phyloP scores from a whole-genome alignment of 1,284 basidiomycete genomes.

The Phellinidium pouzarii region DNA sequence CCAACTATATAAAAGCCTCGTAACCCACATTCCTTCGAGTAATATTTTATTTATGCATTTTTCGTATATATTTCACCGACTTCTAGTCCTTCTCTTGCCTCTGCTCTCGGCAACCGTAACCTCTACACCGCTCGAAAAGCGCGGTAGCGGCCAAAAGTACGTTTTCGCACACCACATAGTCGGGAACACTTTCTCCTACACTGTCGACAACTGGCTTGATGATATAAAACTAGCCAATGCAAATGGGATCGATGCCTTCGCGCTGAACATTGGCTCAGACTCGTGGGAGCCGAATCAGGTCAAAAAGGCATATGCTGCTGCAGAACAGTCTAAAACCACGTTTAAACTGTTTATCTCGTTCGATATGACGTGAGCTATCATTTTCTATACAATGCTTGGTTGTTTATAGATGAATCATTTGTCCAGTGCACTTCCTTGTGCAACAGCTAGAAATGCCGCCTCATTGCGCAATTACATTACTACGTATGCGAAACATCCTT shows the following conservation, averaged over 20 bases:
- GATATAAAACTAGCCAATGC: slow-evolving; percentile 54
- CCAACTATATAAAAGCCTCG: too few species aligned
- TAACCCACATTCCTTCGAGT: too few species aligned
- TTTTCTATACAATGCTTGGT: not conserved
- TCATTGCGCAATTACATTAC: slow-evolving; percentile 55
- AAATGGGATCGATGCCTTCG: slow-evolving; percentile 62
- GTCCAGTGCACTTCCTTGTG: slow-evolving; percentile 50
- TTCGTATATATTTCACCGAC: not conserved
- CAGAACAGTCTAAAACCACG: slow-evolving; percentile 41
- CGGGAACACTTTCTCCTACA: slow-evolving; percentile 63
- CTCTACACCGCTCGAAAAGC: not conserved
- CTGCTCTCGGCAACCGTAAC: not conserved
- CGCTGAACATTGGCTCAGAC: slow-evolving; percentile 60
- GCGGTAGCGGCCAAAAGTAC: slow-evolving; percentile 36
- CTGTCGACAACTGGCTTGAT: slow-evolving; percentile 44
- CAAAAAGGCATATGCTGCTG: slow-evolving; percentile 60
- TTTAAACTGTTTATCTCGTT: slow-evolving; percentile 80
- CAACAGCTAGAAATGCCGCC: slow-evolving; percentile 43
- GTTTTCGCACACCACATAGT: slow-evolving; percentile 65
- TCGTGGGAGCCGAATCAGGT: slow-evolving; percentile 60
- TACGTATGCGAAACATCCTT: slow-evolving; percentile 50
- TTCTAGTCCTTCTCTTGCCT: not conserved
- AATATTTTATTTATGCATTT: not conserved
- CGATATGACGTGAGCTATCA: slow-evolving; percentile 59
- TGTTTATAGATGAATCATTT: slow-evolving; percentile 11